Evolutionary conservation across 1,139 yeast species (phyloP), one percentile per base, ranked within the genome.

Genomic region (Geotrichum carabidarum): DNA sequence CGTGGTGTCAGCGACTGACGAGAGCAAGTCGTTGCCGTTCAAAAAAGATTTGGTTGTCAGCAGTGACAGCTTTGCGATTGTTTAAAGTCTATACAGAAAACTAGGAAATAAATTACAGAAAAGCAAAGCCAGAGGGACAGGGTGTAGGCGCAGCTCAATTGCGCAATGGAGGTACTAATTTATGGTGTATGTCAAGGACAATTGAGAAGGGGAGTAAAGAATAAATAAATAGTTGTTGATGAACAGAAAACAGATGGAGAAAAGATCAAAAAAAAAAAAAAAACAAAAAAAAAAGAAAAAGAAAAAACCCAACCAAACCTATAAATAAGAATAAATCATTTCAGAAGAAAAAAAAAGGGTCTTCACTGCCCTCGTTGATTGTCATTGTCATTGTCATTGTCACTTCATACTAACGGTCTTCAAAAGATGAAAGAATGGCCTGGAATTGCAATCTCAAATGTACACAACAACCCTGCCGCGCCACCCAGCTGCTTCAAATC

Each of bases 61-160:
- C 44, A 72, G 86, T 35, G 96, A 88, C 60, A 80, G 79, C 56
- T 88, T 82, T 70, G 78, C 76, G 57, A 80, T 89, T 62, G 82
- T 66, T 52, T 68, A 61, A 48, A 30, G 15, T 34, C 7, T 34
- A 34, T 11, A 34, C 12, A 34, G 14, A 34, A 37, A 37, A 37
- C 17, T 8, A n/a, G 15, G 8, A n/a, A 34, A n/a, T 4, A 11
- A 34, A n/a, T 4, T 11, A 34, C 37, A 34, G 37, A 34, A n/a
- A 34, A 34, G 14, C n/a, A 34, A 7, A 32, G 35, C 8, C 9
- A 32, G 35, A 32, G 35, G 11, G 35, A 32, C 9, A 32, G 35
- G 11, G 35, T 8, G 35, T 8, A 11, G 11, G 35, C n/a, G n/a
- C n/a, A n/a, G n/a, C n/a, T n/a, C n/a, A n/a, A n/a, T n/a, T n/a